Base-by-base conservation (phyloP, 2,329 filamentous ascomycete genomes). In the Pleomassaria siparia region DNA sequence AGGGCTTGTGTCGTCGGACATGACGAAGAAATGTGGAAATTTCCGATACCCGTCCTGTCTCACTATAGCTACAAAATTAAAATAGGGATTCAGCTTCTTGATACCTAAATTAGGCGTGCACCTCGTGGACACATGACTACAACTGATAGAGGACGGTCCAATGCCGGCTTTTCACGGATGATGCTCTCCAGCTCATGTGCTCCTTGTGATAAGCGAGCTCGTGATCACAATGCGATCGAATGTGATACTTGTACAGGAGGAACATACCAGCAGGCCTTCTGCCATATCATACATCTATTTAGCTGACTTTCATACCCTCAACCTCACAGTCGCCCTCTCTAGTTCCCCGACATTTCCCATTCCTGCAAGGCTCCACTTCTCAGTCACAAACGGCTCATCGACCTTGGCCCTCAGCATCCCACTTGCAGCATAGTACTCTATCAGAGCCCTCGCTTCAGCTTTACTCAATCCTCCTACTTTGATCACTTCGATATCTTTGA, bases 381-480 rank as follows among this genome's bases (percentile, higher is more conserved):
- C 88, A 18, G 80, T 78, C 28, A 96, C 86, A 53, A 80, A 78
- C 54, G 76, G 76, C 64, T 91, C 85, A 61, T 88, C 85, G 41
- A 96, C 79, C 37, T 76, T 78, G 51, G 81, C 77, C 54, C 88
- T 82, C 64, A 95, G 69, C 66, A 96, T 77, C 11, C 92, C 94
- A 69, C 89, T 95, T 28, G 83, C 84, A 4, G 89, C 91, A 79
- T 92, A 97, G 74, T 96, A 97, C 75, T 96, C 91, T 84, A 97
- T 86, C 59, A 95, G 76, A 1, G 84, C 80, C 50, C 86, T 82
- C 10, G 89, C 85, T 73, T 97, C 92, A 2, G 79, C 73, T 72
- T 86, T 88, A 60, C 76, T 86, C 56, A 96, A 63, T 8, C 89
- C 87, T 33, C 80, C 78, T 16, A 96, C 66, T 16, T 81, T 78